phyloP scores from a whole-genome alignment of 2,329 filamentous ascomycete genomes.

The Aspergillus tamarii region DNA sequence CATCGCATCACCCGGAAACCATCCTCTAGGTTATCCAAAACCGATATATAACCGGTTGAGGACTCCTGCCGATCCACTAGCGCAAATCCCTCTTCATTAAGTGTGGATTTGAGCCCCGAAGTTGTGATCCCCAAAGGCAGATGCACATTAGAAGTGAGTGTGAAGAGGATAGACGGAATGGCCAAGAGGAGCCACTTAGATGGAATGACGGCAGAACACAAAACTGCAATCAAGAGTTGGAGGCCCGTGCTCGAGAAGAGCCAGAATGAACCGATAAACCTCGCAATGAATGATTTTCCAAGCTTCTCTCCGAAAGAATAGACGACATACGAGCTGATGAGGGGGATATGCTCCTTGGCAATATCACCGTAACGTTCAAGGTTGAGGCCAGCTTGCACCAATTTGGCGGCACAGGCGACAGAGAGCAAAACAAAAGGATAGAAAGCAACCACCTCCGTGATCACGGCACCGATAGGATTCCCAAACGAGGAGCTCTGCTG shows the following conservation, averaged over 20 bases:
- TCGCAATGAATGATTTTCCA: slow-evolving; percentile 45
- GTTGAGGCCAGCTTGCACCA: slow-evolving; percentile 63
- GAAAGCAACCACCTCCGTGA: slow-evolving; percentile 74
- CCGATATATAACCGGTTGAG: slow-evolving; percentile 87
- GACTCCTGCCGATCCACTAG: slow-evolving; percentile 84
- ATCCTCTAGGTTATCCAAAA: slow-evolving; percentile 73
- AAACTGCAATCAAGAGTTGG: slow-evolving; percentile 66
- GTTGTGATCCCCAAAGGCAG: slow-evolving; percentile 65
- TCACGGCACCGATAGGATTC: slow-evolving; percentile 70
- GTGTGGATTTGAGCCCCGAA: slow-evolving; percentile 64
- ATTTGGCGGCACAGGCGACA: slow-evolving; percentile 64
- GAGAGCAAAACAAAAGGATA: slow-evolving; percentile 70
- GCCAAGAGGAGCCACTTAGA: slow-evolving; percentile 69
- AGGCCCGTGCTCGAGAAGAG: slow-evolving; percentile 72
- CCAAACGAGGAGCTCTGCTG: slow-evolving; percentile 68
- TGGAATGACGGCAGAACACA: slow-evolving; percentile 69
- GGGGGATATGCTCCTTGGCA: slow-evolving; percentile 65
- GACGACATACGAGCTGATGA: slow-evolving; percentile 67
- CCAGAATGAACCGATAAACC: slow-evolving; percentile 63
- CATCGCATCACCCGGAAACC: slow-evolving; percentile 84
- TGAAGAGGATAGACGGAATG: slow-evolving; percentile 68
- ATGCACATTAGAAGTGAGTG: slow-evolving; percentile 74
- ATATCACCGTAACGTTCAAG: slow-evolving; percentile 59
- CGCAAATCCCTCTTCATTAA: slow-evolving; percentile 69
- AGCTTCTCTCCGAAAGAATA: slow-evolving; percentile 57